Evolutionary conservation across 257 asterid species (phyloP), one percentile per base, ranked within the genome.

Genomic region (Verbena officinalis): DNA sequence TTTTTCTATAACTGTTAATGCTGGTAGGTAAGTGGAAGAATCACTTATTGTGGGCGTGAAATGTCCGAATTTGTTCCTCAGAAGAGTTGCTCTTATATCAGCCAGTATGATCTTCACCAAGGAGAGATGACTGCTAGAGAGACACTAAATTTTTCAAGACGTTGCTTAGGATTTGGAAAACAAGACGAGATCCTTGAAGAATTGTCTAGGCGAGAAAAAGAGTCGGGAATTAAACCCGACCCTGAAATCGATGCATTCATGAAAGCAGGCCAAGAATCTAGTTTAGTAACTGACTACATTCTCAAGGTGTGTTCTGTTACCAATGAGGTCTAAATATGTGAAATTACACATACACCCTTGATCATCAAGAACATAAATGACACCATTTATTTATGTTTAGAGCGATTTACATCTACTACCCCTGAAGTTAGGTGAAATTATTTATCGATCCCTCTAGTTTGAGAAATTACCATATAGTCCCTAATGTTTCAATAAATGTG

Each of bases 81-180:
- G 46, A 64, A 75, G 49, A 75, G 76, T 6, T 63, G 73, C 34
- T 65, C 76, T 31, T 75, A 75, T 49, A 69, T 75, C 17, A 69
- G 80, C 63, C 80, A 75, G 39, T 64, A 75, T 9, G 80, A 75
- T 22, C 68, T 75, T 40, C 80, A 75, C 60, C 72, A 69, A 33
- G 76, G 76, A 12, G 80, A 75, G 59, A 69, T 75, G 80, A 75
- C 80, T 0, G 80, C 69, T 1, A 49, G 76, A 49, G 80, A 75
- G 51, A 63, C 76, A 9, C 13, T 75, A 9, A 56, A 69, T 7
- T 75, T 75, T 63, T 69, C 76, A 1, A 68, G 72, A 12, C 75
- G 71, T 15, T 63, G 76, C 54, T 50, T 69, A 1, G 80, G 80
- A 39, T 76, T 75, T 64, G 80, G 80, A 9, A n/a, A 72, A 2